Evolutionary conservation across 2,329 filamentous ascomycete species (phyloP), one percentile per base, ranked within the genome.

Genomic region (Chrysosporium keratinophilum): DNA sequence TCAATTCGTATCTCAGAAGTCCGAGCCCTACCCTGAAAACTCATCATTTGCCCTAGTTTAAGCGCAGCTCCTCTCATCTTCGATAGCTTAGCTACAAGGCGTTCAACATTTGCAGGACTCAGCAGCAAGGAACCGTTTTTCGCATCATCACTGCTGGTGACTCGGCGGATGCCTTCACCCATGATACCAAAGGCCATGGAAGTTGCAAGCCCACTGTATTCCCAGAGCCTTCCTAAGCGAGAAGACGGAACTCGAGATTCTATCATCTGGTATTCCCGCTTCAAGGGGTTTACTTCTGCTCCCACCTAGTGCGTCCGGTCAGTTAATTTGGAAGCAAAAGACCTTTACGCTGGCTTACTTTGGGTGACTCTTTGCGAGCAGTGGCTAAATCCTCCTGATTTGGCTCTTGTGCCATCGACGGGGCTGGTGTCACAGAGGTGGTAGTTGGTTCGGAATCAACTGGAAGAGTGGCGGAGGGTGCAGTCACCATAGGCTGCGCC

Each of bases 1-100:
- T 34, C 10, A 1, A 50, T 15, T n/a, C 15, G 9, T 50, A 11
- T 53, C 23, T 5, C n/a, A 44, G 20, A 31, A 19, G 45, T 20
- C 52, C 15, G 47, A 12, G 23, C 31, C 63, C 52, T 58, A 77
- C 76, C 77, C 74, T 98, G 93, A 65, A 98, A 93, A 68, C 89
- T 96, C 77, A 98, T 85, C 86, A 97, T 93, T 73, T 98, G 93
- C 0, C 93, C 94, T 23, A 98, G 73, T 73, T 98, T 98, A 41
- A 98, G 76, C n/a, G 93, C 93, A 5, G 93, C 94, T 37, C 93
- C 93, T 63, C 93, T 82, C 93, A 98, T 98, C 19, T 87, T 85
- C 2, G 91, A 97, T 2, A 98, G 78, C 69, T 94, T 96, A 4
- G 88, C 78, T 1, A 98, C 93, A 7, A 98, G 78, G 46, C 94